Conservation (phyloP, 2,329 filamentous ascomycete genomes). For the Raffaelea ambrosiae region DNA sequence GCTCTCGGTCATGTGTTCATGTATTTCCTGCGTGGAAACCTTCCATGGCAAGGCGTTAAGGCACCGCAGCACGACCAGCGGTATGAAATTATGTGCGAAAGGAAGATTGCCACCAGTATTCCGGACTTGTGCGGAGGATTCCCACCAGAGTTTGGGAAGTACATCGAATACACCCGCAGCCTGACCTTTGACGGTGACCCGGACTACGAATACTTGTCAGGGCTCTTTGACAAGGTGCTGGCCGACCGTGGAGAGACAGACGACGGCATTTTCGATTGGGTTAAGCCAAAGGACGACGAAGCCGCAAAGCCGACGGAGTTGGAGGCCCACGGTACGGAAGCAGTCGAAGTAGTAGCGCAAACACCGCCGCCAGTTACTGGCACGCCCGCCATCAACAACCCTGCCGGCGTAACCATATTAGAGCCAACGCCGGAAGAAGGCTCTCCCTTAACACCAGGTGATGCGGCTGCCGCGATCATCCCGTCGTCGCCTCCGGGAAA, state of each 20-base stretch:
- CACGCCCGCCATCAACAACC: no score
- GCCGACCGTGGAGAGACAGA: constrained; percentile 90
- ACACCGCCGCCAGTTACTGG: no score
- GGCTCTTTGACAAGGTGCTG: constrained; percentile 88
- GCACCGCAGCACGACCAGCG: constrained; percentile 80
- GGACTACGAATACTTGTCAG: constrained; percentile 93
- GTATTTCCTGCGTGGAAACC: constrained; percentile 61
- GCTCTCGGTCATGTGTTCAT: constrained; percentile 72
- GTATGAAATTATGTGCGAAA: constrained; percentile 99
- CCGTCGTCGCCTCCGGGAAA: constrained; percentile 10
- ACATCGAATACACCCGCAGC: constrained; percentile 91
- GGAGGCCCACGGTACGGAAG: no score
- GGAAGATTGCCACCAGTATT: constrained; percentile 95
- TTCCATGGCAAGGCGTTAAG: constrained; percentile 66
- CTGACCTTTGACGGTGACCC: constrained; percentile 96
- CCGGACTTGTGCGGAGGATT: constrained; percentile 95
- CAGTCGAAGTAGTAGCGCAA: no score
- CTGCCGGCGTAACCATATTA: no score
- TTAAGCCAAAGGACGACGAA: constrained; percentile 56
- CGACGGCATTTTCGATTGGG: constrained; percentile 98
- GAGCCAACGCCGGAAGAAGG: no score
- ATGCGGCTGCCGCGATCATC: constrained; percentile 31
- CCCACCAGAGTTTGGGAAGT: constrained; percentile 95
- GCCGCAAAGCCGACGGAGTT: not conserved
- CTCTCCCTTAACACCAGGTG: no score